phyloP scores from a whole-genome alignment of 768 basidiomycete species.

The Phaffia tasmanica region DNA sequence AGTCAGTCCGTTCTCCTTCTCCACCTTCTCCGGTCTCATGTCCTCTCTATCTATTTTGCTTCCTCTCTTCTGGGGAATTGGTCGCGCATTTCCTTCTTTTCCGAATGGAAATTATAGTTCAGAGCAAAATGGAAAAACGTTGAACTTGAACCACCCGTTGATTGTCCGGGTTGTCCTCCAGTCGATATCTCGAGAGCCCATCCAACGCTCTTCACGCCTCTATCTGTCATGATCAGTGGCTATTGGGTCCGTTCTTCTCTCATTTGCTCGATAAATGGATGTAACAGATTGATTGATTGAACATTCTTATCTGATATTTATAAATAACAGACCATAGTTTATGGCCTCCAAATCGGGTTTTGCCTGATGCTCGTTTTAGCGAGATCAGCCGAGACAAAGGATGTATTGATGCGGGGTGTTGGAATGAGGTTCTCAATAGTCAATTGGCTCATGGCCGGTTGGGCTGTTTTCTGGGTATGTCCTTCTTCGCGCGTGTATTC shows the following conservation, averaged over 20 bases:
- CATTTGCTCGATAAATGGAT: slow-evolving; percentile 27
- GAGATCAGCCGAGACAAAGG: slow-evolving; percentile 68
- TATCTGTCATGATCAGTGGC: slow-evolving; percentile 36
- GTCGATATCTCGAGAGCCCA: slow-evolving; percentile 47
- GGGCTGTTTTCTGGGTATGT: slow-evolving; percentile 62
- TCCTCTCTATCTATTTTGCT: neutral
- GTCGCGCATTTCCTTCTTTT: neutral
- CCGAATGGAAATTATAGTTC: slow-evolving; percentile 3
- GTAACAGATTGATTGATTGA: too few species aligned
- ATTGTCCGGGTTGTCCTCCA: slow-evolving; percentile 31
- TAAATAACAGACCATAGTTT: slow-evolving; percentile 43
- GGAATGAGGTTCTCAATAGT: slow-evolving; percentile 63
- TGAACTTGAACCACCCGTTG: slow-evolving; percentile 19
- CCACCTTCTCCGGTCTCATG: neutral
- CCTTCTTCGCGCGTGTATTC: neutral
- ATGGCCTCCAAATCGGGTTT: slow-evolving; percentile 66
- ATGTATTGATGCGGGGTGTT: slow-evolving; percentile 63
- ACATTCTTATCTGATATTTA: too few species aligned
- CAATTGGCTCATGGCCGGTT: slow-evolving; percentile 68
- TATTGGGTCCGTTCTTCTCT: slow-evolving; percentile 35
- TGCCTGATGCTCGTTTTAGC: slow-evolving; percentile 65
- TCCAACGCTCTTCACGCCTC: slow-evolving; percentile 63
- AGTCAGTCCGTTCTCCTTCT: slow-evolving; percentile 35
- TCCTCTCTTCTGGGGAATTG: neutral
- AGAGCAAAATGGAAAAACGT: slow-evolving; percentile 1